phyloP scores from a whole-genome alignment of 2,329 filamentous ascomycete genomes.

The Botrytis paeoniae region DNA sequence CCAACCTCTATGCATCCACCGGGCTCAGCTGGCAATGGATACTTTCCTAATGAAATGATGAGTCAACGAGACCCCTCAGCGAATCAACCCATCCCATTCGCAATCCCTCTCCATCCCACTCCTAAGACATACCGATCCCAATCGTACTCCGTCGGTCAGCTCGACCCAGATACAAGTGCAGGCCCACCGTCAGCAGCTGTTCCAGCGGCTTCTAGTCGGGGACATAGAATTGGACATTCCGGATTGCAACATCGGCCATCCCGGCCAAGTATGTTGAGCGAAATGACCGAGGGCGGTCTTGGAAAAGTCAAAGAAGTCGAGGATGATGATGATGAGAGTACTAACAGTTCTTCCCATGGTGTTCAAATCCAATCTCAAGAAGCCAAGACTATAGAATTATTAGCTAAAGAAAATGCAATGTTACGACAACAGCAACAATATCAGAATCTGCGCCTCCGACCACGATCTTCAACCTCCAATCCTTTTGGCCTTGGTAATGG shows the following conservation, averaged over 20 bases:
- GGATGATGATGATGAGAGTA: conserved; percentile 59
- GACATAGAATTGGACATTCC: conserved; percentile 53
- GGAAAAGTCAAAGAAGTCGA: conserved; percentile 70
- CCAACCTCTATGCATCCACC: conserved; percentile 59
- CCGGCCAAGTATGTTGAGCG: conserved; percentile 71
- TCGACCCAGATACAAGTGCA: conserved; percentile 61
- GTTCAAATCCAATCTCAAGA: conserved; percentile 53
- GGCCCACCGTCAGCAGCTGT: conserved; percentile 27
- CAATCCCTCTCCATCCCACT: conserved; percentile 83
- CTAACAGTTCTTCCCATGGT: conserved; percentile 54
- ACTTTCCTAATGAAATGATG: conserved; percentile 49
- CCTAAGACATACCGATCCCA: conserved; percentile 93
- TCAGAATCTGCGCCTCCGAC: conserved; percentile 52
- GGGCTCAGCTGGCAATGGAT: conserved; percentile 40
- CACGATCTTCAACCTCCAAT: conserved; percentile 54
- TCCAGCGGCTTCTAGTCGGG: conserved; percentile 31
- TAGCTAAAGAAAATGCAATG: conserved; percentile 61
- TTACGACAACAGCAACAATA: conserved; percentile 59
- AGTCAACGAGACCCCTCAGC: conserved; percentile 51
- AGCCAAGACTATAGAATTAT: conserved; percentile 60
- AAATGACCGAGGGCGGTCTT: conserved; percentile 64
- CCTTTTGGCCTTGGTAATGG: conserved; percentile 54
- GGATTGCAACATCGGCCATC: conserved; percentile 79
- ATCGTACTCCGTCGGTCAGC: conserved; percentile 92
- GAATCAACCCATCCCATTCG: conserved; percentile 73